Base-by-base conservation (phyloP, 805 yeast species). In the Lachancea sp. region DNA sequence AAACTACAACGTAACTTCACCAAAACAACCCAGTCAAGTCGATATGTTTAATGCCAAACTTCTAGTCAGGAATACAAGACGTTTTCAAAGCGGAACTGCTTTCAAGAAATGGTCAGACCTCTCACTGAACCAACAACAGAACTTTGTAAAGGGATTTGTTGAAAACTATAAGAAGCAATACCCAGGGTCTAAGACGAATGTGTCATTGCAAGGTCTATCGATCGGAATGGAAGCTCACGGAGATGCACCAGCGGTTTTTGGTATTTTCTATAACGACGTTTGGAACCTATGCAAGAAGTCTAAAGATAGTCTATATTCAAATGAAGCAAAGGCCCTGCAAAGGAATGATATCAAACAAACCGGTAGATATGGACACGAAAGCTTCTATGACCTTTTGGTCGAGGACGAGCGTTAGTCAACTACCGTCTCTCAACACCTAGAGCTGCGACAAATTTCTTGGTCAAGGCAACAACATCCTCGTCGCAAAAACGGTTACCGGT, bases 401-500 rank as follows among this genome's bases (percentile, higher is more conserved):
- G 50, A 40, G 26, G 12, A 36, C 10, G 45, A 42, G 18, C 16
- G 6, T 13, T 17, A 34, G 31, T n/a, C 13, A 29, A 13, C 31
- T 29, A 12, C 11, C 56, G 46, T 51, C 59, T 51, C 2, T 56
- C 52, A 26, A 54, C 55, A 19, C 51, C 47, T 38, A 69, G 50
- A 4, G 66, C 56, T 16, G 62, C 60, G 17, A 62, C 68, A 26
- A 74, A 52, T n/a, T 67, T 63, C 51, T 67, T 68, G 4, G 74
- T 64, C 4, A 74, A 75, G 36, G 72, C 72, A 36, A 76, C 67
- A 7, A 71, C 66, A 16, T 65, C 68, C 52, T 76, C 81, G 50
- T 76, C 80, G 18, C 63, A 62, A 65, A 70, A 75, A 38, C 80
- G 63, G 55, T 68, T 71, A 22, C 79, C 81, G 13, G 71, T 69